Percentiles rank a stretch among this genome's conserved stretches.
These are phyloP conservation scores for Ogataea ramenticola DNA, from an alignment of 805 yeast species.

Conservation along the genomic window DNA sequence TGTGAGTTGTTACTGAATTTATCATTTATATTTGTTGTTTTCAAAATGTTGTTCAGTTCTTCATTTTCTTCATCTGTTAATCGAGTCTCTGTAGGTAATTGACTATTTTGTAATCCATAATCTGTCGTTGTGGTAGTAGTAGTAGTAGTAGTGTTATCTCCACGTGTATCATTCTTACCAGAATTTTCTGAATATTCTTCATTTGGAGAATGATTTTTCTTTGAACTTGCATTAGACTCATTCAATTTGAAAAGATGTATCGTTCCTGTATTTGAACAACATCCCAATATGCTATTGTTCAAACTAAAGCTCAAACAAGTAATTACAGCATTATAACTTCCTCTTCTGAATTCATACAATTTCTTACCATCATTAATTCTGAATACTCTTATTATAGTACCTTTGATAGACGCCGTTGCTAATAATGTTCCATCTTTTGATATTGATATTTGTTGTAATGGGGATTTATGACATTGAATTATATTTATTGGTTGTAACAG, in stretches of 20 bases:
- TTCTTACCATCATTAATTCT: constrained; percentile 56
- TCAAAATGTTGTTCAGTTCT: constrained; percentile 4
- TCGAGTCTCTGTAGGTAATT: background rate
- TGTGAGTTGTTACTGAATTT: too few species aligned
- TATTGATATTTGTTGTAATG: constrained; percentile 58
- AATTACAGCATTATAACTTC: constrained; percentile 78
- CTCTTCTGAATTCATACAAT: constrained; percentile 72
- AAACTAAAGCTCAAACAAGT: constrained; percentile 69
- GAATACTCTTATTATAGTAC: constrained; percentile 84
- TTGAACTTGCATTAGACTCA: background rate
- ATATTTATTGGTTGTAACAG: constrained; percentile 71
- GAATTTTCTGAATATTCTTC: too few species aligned
- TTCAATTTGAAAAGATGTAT: constrained; percentile 66
- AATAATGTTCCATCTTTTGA: constrained; percentile 71
- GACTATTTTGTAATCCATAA: background rate
- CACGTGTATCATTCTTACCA: background rate
- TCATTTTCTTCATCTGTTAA: background rate
- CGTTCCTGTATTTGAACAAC: constrained; percentile 83
- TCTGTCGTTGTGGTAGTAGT: background rate
- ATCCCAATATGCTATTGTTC: constrained; percentile 67
- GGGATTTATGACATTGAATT: constrained; percentile 79
- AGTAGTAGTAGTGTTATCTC: too few species aligned
- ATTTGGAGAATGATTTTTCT: background rate
- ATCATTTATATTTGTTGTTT: background rate
- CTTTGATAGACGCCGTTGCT: constrained; percentile 87